Conservation (phyloP, 208 protist genomes). For the Giardia duodenalis region DNA sequence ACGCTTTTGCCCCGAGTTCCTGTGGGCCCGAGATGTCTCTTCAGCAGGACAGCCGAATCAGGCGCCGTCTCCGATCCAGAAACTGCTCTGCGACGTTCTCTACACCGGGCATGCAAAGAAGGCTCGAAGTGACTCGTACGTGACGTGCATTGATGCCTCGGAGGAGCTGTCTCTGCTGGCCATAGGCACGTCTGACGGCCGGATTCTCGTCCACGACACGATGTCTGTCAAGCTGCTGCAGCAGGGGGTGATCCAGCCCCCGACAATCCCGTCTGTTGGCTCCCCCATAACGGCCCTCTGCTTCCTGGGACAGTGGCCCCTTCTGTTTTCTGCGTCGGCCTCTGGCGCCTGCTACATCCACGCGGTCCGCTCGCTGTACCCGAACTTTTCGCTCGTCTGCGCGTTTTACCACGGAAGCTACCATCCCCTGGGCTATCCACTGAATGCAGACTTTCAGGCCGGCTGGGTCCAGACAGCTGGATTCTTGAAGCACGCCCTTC, state of each 20-base stretch:
- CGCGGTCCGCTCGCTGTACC: background rate
- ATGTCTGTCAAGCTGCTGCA: background rate
- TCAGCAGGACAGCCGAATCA: background rate
- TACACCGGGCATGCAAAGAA: background rate
- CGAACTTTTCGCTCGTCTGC: background rate
- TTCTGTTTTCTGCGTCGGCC: background rate
- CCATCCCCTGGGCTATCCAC: background rate
- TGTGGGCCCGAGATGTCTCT: background rate
- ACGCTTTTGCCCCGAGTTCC: background rate
- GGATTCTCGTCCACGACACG: slow-evolving; percentile 10
- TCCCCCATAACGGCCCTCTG: background rate
- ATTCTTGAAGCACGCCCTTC: background rate
- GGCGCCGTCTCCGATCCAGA: background rate
- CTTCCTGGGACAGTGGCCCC: background rate
- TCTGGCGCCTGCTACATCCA: slow-evolving; percentile 2
- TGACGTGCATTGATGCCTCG: background rate
- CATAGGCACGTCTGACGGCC: background rate
- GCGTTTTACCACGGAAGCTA: background rate
- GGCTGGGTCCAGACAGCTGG: no score
- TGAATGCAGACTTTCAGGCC: background rate
- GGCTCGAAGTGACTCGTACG: background rate
- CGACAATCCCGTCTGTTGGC: background rate
- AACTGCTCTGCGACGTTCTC: background rate
- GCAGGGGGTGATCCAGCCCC: slow-evolving; percentile 15
- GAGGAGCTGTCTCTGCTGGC: background rate